These are phyloP conservation scores for Canavalia ensiformis DNA, from an alignment of 306 rosid species.

Conservation along the genomic window DNA sequence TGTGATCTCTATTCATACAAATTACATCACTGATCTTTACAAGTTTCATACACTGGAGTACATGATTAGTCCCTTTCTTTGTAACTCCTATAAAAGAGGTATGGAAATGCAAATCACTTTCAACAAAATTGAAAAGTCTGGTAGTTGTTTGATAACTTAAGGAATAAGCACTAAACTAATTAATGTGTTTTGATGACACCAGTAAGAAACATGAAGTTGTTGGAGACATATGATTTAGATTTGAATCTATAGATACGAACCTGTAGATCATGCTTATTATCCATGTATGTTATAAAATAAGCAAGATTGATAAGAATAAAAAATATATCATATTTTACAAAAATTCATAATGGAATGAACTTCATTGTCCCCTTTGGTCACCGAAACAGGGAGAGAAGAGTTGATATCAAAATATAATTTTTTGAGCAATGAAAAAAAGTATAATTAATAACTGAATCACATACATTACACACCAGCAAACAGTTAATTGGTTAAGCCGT, in stretches of 20 bases:
- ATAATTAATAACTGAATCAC: too few species aligned
- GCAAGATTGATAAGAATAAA: not conserved
- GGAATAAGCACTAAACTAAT: not conserved
- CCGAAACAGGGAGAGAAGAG: conserved; percentile 80
- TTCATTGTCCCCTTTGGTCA: conserved; percentile 88
- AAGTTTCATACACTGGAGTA: conserved; percentile 71
- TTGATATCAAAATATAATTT: conserved; percentile 63
- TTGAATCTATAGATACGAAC: conserved; percentile 81
- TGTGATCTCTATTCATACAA: conserved; percentile 63
- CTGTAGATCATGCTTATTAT: conserved; percentile 53
- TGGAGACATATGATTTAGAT: conserved; percentile 75
- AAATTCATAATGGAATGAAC: conserved; percentile 30
- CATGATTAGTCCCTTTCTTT: conserved; percentile 78
- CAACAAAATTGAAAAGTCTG: conserved; percentile 23
- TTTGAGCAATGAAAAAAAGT: too few species aligned
- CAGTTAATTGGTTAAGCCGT: too few species aligned
- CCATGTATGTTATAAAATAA: conserved; percentile 4
- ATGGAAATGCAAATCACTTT: conserved; percentile 26
- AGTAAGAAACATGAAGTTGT: conserved; percentile 74
- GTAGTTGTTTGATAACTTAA: not conserved
- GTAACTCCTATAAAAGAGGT: conserved; percentile 65
- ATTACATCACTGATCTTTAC: conserved; percentile 71
- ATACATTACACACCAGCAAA: too few species aligned
- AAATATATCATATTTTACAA: conserved; percentile 25
- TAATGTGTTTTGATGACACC: conserved; percentile 58